phyloP scores from a whole-genome alignment of 148 eudicot genomes.

The Pouteria glomerata region DNA sequence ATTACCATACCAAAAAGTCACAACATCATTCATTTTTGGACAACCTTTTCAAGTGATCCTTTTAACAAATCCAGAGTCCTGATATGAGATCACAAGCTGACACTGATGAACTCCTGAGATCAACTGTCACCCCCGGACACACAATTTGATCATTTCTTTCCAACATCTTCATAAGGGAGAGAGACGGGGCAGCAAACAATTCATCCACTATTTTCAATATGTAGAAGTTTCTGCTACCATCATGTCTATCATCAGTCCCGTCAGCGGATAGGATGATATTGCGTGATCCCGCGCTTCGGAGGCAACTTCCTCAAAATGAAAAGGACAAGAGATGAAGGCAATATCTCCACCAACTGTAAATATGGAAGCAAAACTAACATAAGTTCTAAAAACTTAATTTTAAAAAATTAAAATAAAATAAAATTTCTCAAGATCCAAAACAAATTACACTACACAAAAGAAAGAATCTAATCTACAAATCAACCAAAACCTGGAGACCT shows the following conservation, averaged over 20 bases:
- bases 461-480: background rate
- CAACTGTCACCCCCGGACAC: background rate
- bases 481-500: background rate
- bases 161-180: conserved; percentile 1
- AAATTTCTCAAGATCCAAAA: background rate
- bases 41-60: background rate
- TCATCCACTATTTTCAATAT: background rate
- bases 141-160: background rate
- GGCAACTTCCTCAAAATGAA: conserved; percentile 94
- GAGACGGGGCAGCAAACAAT: background rate
- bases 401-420: background rate
- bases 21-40: background rate
- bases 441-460: background rate
- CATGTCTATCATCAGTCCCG: background rate
- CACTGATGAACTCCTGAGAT: background rate
- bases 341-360: conserved; percentile 78
- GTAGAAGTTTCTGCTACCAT: background rate
- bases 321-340: conserved; percentile 84
- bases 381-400: background rate
- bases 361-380: background rate
- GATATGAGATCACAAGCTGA: background rate
- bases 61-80: background rate
- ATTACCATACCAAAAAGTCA: background rate
- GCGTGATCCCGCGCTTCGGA: conserved; percentile 80
- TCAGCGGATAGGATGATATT: conserved; percentile 72